phyloP scores from a whole-genome alignment of 768 basidiomycete genomes.

The Suillus placidus region DNA sequence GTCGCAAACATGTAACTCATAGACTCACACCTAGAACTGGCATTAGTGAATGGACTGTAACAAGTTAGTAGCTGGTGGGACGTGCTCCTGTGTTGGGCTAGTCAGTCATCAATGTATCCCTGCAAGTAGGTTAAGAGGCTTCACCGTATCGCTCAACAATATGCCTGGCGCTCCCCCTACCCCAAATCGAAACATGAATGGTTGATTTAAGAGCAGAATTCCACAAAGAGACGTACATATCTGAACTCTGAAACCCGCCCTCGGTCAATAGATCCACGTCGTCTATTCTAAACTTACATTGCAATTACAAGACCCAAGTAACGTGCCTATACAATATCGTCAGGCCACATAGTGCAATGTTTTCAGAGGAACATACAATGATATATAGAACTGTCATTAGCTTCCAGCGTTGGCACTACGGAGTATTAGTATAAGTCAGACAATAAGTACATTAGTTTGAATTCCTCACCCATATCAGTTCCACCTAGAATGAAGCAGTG shows the following conservation, averaged over 20 bases:
- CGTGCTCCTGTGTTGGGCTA: neutral
- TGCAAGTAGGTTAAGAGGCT: neutral
- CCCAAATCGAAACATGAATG: neutral
- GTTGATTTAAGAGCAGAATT: neutral
- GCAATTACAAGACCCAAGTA: constrained; percentile 2
- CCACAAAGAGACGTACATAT: neutral
- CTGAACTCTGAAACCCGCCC: neutral
- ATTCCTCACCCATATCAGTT: neutral
- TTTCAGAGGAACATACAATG: neutral
- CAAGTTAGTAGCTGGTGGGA: neutral
- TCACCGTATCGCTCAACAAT: neutral
- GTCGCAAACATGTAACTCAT: no score
- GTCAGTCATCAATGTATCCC: neutral
- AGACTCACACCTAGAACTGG: neutral
- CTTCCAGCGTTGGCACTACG: neutral
- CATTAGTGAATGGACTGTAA: neutral
- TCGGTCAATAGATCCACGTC: neutral
- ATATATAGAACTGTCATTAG: constrained; percentile 3
- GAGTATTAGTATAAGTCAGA: neutral
- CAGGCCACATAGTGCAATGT: neutral
- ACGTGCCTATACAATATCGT: neutral
- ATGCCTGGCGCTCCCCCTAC: neutral
- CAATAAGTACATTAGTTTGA: neutral
- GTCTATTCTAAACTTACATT: neutral
- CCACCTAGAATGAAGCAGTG: neutral